Evolutionary conservation across 192 early-diverging fungal species (phyloP).

Genomic region (Geranomyces variabilis): DNA sequence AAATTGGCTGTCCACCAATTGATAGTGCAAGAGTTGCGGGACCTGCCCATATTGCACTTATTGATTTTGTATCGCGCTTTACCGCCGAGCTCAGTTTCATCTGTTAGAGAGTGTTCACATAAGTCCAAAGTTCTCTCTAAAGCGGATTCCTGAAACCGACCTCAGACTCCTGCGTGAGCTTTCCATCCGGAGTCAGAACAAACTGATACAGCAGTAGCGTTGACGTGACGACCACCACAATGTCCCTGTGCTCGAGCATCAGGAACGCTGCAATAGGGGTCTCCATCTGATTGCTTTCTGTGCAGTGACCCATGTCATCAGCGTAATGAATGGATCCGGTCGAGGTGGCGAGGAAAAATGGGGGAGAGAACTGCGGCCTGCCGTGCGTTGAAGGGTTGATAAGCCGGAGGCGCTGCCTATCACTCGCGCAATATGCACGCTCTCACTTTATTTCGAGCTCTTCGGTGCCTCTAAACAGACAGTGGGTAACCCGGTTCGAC

Average conservation of each 20-base stretch:
- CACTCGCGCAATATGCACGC: too few species aligned
- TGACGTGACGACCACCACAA: slow-evolving; percentile 42
- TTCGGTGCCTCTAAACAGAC: slow-evolving; percentile 30
- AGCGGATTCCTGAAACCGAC: slow-evolving; percentile 12
- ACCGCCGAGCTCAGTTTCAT: slow-evolving; percentile 47
- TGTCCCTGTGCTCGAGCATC: slow-evolving; percentile 37
- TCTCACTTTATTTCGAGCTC: slow-evolving; percentile 10
- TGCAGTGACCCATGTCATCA: slow-evolving; percentile 58
- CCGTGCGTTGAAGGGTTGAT: slow-evolving; percentile 11
- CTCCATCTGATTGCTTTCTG: slow-evolving; percentile 32
- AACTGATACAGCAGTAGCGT: slow-evolving; percentile 45
- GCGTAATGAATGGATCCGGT: slow-evolving; percentile 50
- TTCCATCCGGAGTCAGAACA: slow-evolving; percentile 47
- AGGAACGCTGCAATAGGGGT: slow-evolving; percentile 31
- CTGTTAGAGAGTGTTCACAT: slow-evolving; percentile 6
- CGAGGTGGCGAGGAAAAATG: slow-evolving; percentile 46
- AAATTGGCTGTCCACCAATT: slow-evolving; percentile 34
- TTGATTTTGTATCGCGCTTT: slow-evolving; percentile 28
- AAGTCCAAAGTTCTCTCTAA: not conserved
- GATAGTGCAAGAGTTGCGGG: slow-evolving; percentile 41
- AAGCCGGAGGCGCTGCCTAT: not conserved
- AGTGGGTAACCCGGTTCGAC: slow-evolving; percentile 25
- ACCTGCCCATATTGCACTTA: slow-evolving; percentile 41
- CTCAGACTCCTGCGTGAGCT: slow-evolving; percentile 43
- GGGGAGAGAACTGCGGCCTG: slow-evolving; percentile 42